A percentile compares a stretch with the other conserved stretches of the same genome.
Conservation (phyloP, 2,329 filamentous ascomycete species). For the Fusarium succisae region DNA sequence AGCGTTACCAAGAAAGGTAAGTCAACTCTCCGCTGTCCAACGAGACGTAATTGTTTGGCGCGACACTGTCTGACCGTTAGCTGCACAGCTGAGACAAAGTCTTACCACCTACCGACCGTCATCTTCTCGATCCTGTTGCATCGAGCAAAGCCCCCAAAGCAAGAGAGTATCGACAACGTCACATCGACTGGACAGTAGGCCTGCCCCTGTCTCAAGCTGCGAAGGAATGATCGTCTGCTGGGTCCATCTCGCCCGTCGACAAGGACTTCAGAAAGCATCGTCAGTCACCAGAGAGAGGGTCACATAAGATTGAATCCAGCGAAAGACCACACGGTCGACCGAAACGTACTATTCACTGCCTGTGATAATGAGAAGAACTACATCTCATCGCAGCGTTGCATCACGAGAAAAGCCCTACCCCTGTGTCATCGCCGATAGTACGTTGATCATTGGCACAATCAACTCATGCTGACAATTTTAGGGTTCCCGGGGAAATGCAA, state of each 20-base stretch:
- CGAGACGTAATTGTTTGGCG: background rate
- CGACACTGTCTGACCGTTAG: background rate
- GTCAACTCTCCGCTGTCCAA: background rate
- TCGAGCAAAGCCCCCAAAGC: background rate
- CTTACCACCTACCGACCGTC: background rate
- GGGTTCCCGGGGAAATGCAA: background rate
- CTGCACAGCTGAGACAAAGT: background rate
- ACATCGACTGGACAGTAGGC: background rate
- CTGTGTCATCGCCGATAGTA: background rate
- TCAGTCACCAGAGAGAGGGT: background rate
- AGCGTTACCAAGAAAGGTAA: background rate
- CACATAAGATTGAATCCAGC: too few species aligned
- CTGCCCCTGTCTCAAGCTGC: background rate
- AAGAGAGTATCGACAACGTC: background rate
- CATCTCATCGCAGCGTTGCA: background rate
- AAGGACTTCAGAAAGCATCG: background rate
- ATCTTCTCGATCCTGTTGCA: background rate
- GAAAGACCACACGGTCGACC: background rate
- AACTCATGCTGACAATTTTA: too few species aligned
- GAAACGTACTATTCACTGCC: background rate
- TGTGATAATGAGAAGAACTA: constrained; percentile 3
- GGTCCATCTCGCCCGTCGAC: too few species aligned
- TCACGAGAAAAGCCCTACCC: background rate
- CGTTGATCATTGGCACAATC: too few species aligned
- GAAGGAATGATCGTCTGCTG: background rate